A percentile compares a stretch with the other conserved stretches of the same genome.
phyloP scores from a whole-genome alignment of 345 rosid genomes.

The Melaleuca alternifolia region DNA sequence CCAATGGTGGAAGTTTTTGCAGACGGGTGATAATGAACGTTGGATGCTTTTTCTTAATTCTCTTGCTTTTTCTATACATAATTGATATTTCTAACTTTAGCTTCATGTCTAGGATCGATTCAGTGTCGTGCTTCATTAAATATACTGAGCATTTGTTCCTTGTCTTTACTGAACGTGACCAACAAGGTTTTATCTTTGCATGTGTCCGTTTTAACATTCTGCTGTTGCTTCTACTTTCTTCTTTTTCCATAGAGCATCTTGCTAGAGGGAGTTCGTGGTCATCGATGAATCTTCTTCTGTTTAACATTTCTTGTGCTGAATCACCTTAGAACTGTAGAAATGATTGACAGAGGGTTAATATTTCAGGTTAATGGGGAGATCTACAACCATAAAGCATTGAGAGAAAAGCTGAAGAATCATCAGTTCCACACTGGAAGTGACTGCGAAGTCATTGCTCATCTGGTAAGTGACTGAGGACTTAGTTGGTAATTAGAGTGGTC shows the following conservation, averaged over 20 bases:
- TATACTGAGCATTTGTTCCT: neutral
- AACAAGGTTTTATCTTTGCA: neutral
- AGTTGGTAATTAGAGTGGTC: neutral
- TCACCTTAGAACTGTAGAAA: neutral
- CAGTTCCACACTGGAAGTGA: conserved; percentile 88
- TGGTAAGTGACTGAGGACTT: conserved; percentile 31
- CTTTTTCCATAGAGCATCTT: neutral
- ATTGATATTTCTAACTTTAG: neutral
- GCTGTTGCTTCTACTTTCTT: neutral
- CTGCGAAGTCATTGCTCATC: conserved; percentile 88
- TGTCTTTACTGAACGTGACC: neutral
- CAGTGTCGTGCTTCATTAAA: neutral
- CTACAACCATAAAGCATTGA: conserved; percentile 81
- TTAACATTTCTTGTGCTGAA: neutral
- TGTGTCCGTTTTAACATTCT: neutral
- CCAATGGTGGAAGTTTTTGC: neutral
- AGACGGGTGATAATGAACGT: neutral
- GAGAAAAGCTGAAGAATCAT: conserved; percentile 51
- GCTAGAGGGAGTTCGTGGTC: neutral
- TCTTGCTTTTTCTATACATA: neutral
- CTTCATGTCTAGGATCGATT: neutral
- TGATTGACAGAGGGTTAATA: neutral
- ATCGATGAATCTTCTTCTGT: neutral
- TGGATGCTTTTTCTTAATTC: neutral
- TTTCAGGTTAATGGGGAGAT: conserved; percentile 91